Percentiles rank a stretch among this genome's conserved stretches.
Evolutionary conservation across 805 yeast genomes (phyloP).

Genomic region (Sungouiozyma ichnusensis): DNA sequence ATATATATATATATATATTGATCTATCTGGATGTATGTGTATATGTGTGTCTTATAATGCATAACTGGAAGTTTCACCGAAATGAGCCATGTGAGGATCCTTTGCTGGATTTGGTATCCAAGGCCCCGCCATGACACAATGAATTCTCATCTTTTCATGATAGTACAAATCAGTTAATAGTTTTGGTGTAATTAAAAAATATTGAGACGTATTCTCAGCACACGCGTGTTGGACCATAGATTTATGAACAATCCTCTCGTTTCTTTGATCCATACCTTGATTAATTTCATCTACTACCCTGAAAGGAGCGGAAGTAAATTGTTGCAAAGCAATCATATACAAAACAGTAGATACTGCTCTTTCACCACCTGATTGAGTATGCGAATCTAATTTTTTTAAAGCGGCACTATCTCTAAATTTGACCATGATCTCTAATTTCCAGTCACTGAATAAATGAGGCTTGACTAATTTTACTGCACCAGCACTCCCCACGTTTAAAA

Average conservation of each 20-base stretch:
- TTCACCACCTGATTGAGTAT: conserved; percentile 95
- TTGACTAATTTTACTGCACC: conserved; percentile 64
- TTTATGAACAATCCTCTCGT: conserved; percentile 78
- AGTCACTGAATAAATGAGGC: conserved; percentile 44
- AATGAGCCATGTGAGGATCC: conserved; percentile 23
- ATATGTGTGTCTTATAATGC: too few relatives aligned
- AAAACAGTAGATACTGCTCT: conserved; percentile 90
- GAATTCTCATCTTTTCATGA: conserved; percentile 70
- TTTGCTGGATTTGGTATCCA: conserved; percentile 33
- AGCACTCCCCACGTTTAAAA: conserved; percentile 69
- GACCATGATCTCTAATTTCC: conserved; percentile 79
- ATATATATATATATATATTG: too few relatives aligned
- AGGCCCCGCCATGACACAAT: conserved; percentile 64
- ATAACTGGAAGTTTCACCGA: conserved; percentile 30
- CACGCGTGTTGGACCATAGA: conserved; percentile 82
- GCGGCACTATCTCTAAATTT: conserved; percentile 72
- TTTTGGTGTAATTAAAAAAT: conserved; percentile 89
- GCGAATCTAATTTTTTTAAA: conserved; percentile 66
- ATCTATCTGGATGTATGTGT: too few relatives aligned
- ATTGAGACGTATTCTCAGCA: conserved; percentile 54
- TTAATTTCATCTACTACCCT: conserved; percentile 95
- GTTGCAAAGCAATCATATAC: conserved; percentile 84
- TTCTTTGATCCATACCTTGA: conserved; percentile 96
- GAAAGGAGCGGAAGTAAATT: conserved; percentile 78
- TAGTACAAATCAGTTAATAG: conserved; percentile 67